Evolutionary conservation across 1,139 yeast genomes (phyloP), one percentile per base, ranked within the genome.

Genomic region (Blastobotrys apis): DNA sequence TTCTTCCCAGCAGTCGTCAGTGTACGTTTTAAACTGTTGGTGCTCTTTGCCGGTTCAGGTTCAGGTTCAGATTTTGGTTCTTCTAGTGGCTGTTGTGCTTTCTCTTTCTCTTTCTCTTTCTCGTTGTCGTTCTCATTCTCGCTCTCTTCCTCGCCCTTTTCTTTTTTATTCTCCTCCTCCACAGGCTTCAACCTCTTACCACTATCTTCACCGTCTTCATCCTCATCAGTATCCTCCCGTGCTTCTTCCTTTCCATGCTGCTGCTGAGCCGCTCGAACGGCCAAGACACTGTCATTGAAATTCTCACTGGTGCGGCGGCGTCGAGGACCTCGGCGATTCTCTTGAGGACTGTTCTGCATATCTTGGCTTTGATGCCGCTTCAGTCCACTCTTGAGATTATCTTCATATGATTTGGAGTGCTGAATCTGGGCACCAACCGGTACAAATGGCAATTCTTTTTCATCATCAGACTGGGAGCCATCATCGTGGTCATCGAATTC

Each of bases 341-440:
- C 45, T 3, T 30, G 31, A 2, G 8, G 35, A 33, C 22, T 33
- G 10, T 34, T 43, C n/a, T n/a, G n/a, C n/a, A n/a, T n/a, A 19
- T 33, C 38, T 4, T 29, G 37, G n/a, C 44, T 35, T 6, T 42
- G 42, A 10, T 40, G 44, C 8, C 53, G 47, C 27, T 49, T 49
- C 29, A 45, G 25, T 5, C 41, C 45, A 20, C 31, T 34, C 36
- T 41, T 41, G 22, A 17, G 20, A 23, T 5, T n/a, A 20, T 23
- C 30, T 10, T 21, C 41, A 20, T 8, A 37, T 5, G 41, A 37
- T 19, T 30, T 17, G 15, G 26, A 27, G 12, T 27, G 41, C 10
- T 39, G 43, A n/a, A 39, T 16, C 20, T 32, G 43, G n/a, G 31
- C 32, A 13, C 44, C 44, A 16, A 41, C 44, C 8, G 44, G 44